phyloP scores from a whole-genome alignment of 2,329 filamentous ascomycete species.

The Drechslerella stenobrocha region DNA sequence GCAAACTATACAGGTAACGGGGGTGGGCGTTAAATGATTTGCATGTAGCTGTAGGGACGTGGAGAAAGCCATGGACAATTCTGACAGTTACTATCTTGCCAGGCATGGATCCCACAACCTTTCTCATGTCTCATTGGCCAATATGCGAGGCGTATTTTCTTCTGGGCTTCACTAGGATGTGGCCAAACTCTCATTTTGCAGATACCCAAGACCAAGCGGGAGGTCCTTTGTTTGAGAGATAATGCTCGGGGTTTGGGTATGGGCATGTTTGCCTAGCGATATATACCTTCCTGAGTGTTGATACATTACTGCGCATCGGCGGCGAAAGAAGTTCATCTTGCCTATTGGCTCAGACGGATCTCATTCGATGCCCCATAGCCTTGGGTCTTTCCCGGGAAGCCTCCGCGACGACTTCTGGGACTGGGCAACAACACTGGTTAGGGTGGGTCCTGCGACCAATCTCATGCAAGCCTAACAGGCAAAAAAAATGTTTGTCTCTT shows the following conservation, averaged over 20 bases:
- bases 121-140: slow-evolving; percentile 14
- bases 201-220: not conserved
- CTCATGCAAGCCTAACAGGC: slow-evolving; percentile 18
- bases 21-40: slow-evolving; percentile 3
- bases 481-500: slow-evolving; percentile 16
- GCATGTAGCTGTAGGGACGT: not conserved
- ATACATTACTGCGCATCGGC: too few relatives aligned
- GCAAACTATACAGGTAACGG: not conserved
- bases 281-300: not conserved
- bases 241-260: not conserved
- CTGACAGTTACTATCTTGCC: not conserved
- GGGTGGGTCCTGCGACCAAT: slow-evolving; percentile 28
- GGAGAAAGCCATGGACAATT: not conserved
- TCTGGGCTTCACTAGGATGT: slow-evolving; percentile 6
- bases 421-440: slow-evolving; percentile 27
- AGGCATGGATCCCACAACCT: not conserved
- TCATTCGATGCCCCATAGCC: not conserved
- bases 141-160: slow-evolving; percentile 11
- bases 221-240: not conserved
- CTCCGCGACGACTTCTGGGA: slow-evolving; percentile 10
- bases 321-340: not conserved
- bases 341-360: slow-evolving; percentile 11
- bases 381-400: slow-evolving; percentile 6
- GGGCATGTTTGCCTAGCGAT: not conserved
- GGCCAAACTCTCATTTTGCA: slow-evolving; percentile 4